Conservation (phyloP, 257 asterid genomes). For the Phtheirospermum japonicum region DNA sequence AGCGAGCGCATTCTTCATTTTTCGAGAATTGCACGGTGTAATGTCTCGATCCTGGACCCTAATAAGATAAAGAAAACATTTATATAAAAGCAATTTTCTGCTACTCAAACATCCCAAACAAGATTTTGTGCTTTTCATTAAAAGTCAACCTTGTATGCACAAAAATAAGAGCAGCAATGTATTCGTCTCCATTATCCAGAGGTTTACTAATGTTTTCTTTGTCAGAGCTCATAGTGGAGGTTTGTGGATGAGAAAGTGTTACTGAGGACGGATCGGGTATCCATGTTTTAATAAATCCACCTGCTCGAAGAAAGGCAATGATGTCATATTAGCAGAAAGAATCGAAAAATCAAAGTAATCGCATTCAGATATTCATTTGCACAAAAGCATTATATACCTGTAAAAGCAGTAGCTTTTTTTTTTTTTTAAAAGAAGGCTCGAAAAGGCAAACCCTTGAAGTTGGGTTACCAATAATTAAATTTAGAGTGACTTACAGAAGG, state of each 20-base stretch:
- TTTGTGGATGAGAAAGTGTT: conserved; percentile 57
- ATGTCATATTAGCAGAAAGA: too few species aligned
- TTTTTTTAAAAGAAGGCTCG: background rate
- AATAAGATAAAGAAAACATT: conserved; percentile 7
- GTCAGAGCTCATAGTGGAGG: conserved; percentile 43
- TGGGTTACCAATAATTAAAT: too few species aligned
- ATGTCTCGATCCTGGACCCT: conserved; percentile 63
- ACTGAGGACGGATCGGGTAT: conserved; percentile 89
- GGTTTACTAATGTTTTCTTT: conserved; percentile 56
- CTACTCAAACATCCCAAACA: background rate
- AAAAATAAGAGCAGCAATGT: conserved; percentile 74
- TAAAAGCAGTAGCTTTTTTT: too few species aligned
- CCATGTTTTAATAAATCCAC: conserved; percentile 86
- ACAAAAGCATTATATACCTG: too few species aligned
- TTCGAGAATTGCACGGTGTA: conserved; percentile 38
- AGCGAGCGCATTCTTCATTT: conserved; percentile 54
- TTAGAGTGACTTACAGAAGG: too few species aligned
- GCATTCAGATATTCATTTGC: too few species aligned
- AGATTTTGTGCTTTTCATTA: background rate
- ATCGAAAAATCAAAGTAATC: too few species aligned
- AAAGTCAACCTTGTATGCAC: conserved; percentile 77
- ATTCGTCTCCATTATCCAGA: conserved; percentile 52
- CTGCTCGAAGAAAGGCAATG: conserved; percentile 36
- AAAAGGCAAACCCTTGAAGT: too few species aligned
- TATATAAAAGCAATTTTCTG: background rate